These are phyloP conservation scores for Ustilago vetiveriae DNA, from an alignment of 1,284 basidiomycete genomes.

Conservation along the genomic window DNA sequence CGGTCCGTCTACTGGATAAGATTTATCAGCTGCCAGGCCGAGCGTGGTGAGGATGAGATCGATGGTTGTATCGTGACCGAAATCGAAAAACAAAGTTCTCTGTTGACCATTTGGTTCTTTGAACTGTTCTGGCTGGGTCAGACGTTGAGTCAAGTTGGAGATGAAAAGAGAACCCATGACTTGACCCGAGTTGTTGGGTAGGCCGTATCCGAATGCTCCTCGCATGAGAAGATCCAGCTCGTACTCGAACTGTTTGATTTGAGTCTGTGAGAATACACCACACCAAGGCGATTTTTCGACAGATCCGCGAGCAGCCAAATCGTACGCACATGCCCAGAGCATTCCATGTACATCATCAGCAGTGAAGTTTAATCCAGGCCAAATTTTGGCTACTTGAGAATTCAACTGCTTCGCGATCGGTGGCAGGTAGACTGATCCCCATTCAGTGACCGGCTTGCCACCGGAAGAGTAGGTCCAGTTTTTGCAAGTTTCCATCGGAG, in stretches of 20 bases:
- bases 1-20: constrained; percentile 64
- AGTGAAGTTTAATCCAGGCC: constrained; percentile 21
- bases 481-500: constrained; percentile 70
- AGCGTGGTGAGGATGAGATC: constrained; percentile 70
- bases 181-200: constrained; percentile 68
- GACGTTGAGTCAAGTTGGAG: constrained; percentile 70
- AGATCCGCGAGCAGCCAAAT: constrained; percentile 68
- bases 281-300: constrained; percentile 69
- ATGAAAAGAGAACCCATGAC: constrained; percentile 70
- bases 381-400: constrained; percentile 63
- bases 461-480: constrained; percentile 69
- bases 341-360: constrained; percentile 68
- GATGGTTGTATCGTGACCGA: constrained; percentile 72
- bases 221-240: constrained; percentile 71
- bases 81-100: constrained; percentile 67
- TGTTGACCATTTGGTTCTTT: constrained; percentile 17
- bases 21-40: constrained; percentile 67
- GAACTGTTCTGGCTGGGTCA: constrained; percentile 19
- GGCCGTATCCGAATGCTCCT: constrained; percentile 70
- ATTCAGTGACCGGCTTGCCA: constrained; percentile 49
- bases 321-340: constrained; percentile 71
- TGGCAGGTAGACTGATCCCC: constrained; percentile 69
- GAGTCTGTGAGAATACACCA: constrained; percentile 67
- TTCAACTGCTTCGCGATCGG: constrained; percentile 68
- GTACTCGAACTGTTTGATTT: constrained; percentile 70